These are phyloP conservation scores for Phytophthora parvispora DNA, from an alignment of 352 stramenopile genomes.

Conservation along the genomic window DNA sequence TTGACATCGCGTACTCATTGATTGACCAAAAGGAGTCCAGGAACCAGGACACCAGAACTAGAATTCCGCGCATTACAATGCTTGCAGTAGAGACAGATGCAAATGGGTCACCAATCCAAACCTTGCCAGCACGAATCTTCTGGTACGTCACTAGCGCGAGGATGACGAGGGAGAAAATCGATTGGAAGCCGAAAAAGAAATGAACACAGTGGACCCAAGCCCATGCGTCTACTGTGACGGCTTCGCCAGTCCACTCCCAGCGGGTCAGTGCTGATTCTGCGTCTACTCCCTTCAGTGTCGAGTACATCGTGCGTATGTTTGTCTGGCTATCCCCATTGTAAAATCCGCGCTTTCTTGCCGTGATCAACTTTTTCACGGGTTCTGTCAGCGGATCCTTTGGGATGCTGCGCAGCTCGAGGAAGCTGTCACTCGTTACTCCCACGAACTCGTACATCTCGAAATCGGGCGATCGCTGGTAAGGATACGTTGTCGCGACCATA, in stretches of 20 bases:
- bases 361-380: conserved; percentile 33
- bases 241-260: conserved; percentile 23
- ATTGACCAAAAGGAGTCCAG: conserved; percentile 39
- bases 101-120: conserved; percentile 56
- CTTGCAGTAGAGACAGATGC: conserved; percentile 30
- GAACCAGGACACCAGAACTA: conserved; percentile 33
- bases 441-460: conserved; percentile 36
- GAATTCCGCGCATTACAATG: conserved; percentile 14
- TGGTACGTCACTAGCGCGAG: conserved; percentile 35
- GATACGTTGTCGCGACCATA: conserved; percentile 29
- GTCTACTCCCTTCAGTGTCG: background rate
- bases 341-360: conserved; percentile 29
- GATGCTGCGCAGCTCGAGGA: conserved; percentile 19
- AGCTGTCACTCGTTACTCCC: conserved; percentile 14
- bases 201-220: conserved; percentile 46
- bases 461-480: conserved; percentile 27
- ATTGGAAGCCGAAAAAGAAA: conserved; percentile 32
- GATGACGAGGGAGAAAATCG: conserved; percentile 29
- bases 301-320: conserved; percentile 26
- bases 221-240: conserved; percentile 28
- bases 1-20: conserved; percentile 30
- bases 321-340: conserved; percentile 36
- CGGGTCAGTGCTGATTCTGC: conserved; percentile 1
- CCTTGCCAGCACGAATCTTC: conserved; percentile 27
- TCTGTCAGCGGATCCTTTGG: conserved; percentile 3